Conservation (phyloP, 768 basidiomycete species). For the Leccinum longicurvipes region DNA sequence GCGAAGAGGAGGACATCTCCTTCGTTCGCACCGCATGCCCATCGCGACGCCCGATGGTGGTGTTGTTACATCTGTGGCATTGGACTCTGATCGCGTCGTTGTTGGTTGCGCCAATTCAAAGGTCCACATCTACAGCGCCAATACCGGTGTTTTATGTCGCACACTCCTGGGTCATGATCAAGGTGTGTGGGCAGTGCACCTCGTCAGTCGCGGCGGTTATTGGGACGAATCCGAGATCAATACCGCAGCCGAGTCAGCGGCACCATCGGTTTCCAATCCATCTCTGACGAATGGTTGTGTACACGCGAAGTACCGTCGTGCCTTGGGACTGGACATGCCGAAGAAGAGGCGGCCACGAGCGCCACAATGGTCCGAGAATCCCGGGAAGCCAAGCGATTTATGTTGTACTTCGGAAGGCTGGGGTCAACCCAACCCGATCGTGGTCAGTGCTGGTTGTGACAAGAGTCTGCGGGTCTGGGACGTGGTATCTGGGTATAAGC, state of each 20-base stretch:
- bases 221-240: constrained; percentile 26
- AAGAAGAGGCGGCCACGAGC: constrained; percentile 23
- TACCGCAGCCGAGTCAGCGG: constrained; percentile 3
- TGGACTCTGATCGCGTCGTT: constrained; percentile 82
- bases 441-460: constrained; percentile 93
- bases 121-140: constrained; percentile 82
- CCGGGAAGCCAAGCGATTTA: constrained; percentile 45
- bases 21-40: constrained; percentile 60
- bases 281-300: constrained; percentile 23
- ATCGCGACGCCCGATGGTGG: constrained; percentile 45
- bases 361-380: constrained; percentile 7
- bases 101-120: constrained; percentile 84
- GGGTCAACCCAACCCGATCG: constrained; percentile 80
- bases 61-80: constrained; percentile 83
- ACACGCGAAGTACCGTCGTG: constrained; percentile 40
- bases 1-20: constrained; percentile 68
- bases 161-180: constrained; percentile 81
- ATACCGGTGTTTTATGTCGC: constrained; percentile 69
- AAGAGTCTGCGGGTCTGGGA: constrained; percentile 93
- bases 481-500: constrained; percentile 69
- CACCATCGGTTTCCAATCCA: not conserved
- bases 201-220: constrained; percentile 66
- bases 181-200: constrained; percentile 91
- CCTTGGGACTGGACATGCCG: constrained; percentile 44
- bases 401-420: constrained; percentile 79